Evolutionary conservation across 2,329 filamentous ascomycete species (phyloP).

Genomic region (Colletotrichum sp.): DNA sequence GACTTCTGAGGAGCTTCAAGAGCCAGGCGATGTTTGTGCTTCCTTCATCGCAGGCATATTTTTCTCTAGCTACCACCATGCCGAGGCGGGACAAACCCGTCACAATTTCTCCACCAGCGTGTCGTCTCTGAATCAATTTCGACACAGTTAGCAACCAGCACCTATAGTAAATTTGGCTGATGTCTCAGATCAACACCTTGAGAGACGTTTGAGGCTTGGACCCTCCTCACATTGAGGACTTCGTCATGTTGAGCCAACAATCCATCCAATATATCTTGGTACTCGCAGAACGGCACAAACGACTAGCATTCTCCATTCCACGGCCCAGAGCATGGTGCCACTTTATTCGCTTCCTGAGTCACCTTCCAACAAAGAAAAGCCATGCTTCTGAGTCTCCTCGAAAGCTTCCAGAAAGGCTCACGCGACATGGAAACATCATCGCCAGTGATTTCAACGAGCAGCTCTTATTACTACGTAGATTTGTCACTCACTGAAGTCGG

Average conservation of each 20-base stretch:
- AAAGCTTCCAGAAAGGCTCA: neutral
- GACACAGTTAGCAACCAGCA: neutral
- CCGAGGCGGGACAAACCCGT: neutral
- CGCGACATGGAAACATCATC: neutral
- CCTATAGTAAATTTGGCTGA: neutral
- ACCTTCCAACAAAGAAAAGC: neutral
- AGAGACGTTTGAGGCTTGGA: neutral
- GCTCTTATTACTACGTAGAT: neutral
- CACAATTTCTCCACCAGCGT: neutral
- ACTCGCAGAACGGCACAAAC: neutral
- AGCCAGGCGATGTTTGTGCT: neutral
- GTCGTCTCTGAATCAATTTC: neutral
- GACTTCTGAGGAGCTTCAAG: neutral
- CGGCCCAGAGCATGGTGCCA: neutral
- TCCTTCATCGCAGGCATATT: neutral
- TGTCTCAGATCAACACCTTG: neutral
- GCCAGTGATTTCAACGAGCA: neutral
- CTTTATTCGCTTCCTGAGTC: neutral
- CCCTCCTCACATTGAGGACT: neutral
- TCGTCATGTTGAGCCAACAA: neutral
- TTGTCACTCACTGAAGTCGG: neutral
- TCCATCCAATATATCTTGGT: neutral
- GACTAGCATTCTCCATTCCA: neutral
- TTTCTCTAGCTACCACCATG: neutral
- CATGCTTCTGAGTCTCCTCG: neutral